Evolutionary conservation across 2,329 filamentous ascomycete species (phyloP).

Genomic region (Trichocomaceae sp.): DNA sequence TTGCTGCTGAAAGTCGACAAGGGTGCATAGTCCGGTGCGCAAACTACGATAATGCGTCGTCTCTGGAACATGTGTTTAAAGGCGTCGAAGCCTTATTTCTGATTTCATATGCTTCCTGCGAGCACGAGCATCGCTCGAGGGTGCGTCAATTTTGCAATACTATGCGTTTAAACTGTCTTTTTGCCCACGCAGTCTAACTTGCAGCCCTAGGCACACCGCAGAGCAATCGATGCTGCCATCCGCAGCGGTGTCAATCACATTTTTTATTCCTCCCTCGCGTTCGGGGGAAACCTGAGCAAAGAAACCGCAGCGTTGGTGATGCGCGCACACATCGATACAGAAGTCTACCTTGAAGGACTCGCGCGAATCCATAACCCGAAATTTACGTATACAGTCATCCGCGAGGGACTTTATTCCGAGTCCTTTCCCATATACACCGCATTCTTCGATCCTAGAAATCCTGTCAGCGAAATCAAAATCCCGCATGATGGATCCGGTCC

Average conservation of each 20-base stretch:
- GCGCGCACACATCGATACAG: slow-evolving; percentile 53
- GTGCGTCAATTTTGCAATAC: slow-evolving; percentile 19
- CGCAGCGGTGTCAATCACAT: slow-evolving; percentile 47
- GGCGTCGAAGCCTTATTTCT: slow-evolving; percentile 50
- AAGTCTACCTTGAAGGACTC: slow-evolving; percentile 41
- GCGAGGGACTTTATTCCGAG: slow-evolving; percentile 11
- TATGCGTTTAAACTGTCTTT: no score
- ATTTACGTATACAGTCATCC: slow-evolving; percentile 39
- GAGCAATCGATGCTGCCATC: slow-evolving; percentile 50
- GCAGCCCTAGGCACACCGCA: slow-evolving; percentile 32
- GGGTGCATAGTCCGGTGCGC: slow-evolving; percentile 43
- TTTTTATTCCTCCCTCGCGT: slow-evolving; percentile 54
- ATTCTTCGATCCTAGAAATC: slow-evolving; percentile 39
- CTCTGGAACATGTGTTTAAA: slow-evolving; percentile 44
- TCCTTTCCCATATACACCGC: slow-evolving; percentile 52
- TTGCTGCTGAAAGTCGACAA: slow-evolving; percentile 28
- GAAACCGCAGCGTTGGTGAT: slow-evolving; percentile 49
- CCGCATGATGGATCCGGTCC: slow-evolving; percentile 42
- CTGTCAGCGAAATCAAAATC: slow-evolving; percentile 35
- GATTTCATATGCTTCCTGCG: slow-evolving; percentile 49
- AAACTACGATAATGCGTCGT: slow-evolving; percentile 44
- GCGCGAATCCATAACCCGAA: slow-evolving; percentile 11
- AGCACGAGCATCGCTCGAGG: slow-evolving; percentile 41
- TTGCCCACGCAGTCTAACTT: slow-evolving; percentile 17
- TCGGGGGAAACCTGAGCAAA: slow-evolving; percentile 38